These are phyloP conservation scores for Hypericum androsaemum DNA, from an alignment of 345 rosid species.

Conservation along the genomic window DNA sequence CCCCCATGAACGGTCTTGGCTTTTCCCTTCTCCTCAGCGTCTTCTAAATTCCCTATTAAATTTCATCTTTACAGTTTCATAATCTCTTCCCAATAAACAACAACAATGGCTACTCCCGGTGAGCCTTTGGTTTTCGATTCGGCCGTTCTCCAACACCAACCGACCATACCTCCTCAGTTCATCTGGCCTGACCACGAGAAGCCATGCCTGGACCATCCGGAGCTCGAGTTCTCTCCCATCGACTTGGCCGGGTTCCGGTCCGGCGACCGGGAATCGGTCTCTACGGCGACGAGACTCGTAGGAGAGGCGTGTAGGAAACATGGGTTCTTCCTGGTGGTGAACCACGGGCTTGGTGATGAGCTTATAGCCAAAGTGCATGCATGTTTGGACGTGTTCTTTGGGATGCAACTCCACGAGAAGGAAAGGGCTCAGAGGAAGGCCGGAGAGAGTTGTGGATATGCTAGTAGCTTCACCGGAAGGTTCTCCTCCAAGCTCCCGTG, in stretches of 20 bases:
- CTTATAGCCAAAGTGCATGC: slow-evolving; percentile 28
- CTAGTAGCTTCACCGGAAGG: slow-evolving; percentile 36
- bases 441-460: slow-evolving; percentile 32
- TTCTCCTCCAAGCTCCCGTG: slow-evolving; percentile 48
- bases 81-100: too few species aligned
- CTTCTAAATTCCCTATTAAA: too few species aligned
- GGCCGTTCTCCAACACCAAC: slow-evolving; percentile 17
- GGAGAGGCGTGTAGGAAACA: slow-evolving; percentile 42
- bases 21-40: too few species aligned
- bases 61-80: too few species aligned
- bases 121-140: slow-evolving; percentile 12
- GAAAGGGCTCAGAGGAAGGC: slow-evolving; percentile 17
- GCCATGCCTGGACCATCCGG: slow-evolving; percentile 20
- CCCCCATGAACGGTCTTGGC: too few species aligned
- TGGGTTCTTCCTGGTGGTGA: slow-evolving; percentile 58
- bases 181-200: slow-evolving; percentile 31
- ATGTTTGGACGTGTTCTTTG: slow-evolving; percentile 27
- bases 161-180: slow-evolving; percentile 25
- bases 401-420: slow-evolving; percentile 22
- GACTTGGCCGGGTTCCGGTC: slow-evolving; percentile 37
- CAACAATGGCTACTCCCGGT: background rate
- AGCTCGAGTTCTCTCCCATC: slow-evolving; percentile 35
- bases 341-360: slow-evolving; percentile 39
- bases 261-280: slow-evolving; percentile 28
- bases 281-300: slow-evolving; percentile 20